A percentile compares a stretch with the other conserved stretches of the same genome.
These are phyloP conservation scores for Plectranthus barbatus DNA, from an alignment of 257 asterid species.

Conservation along the genomic window DNA sequence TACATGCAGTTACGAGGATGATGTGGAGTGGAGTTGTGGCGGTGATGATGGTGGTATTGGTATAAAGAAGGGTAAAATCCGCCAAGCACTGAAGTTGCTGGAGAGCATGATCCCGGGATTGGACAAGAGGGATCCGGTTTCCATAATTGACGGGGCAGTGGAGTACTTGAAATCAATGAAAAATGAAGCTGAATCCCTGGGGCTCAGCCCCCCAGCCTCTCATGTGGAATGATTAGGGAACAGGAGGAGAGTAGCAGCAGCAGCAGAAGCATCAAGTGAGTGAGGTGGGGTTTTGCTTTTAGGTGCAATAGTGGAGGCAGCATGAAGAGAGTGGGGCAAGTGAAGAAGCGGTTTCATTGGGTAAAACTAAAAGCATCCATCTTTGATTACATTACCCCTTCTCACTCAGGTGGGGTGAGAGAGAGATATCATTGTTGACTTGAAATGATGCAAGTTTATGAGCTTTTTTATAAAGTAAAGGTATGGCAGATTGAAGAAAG, in stretches of 20 bases:
- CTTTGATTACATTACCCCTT: conserved; percentile 16
- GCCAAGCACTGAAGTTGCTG: conserved; percentile 36
- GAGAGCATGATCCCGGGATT: conserved; percentile 47
- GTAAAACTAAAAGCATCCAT: conserved; percentile 19
- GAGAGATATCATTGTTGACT: conserved; percentile 38
- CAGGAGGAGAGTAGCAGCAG: neutral
- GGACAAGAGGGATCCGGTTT: conserved; percentile 41
- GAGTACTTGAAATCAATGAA: conserved; percentile 52
- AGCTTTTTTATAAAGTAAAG: conserved; percentile 25
- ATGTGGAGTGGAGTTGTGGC: conserved; percentile 24
- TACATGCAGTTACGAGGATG: conserved; percentile 19
- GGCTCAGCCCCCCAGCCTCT: conserved; percentile 3
- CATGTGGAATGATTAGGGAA: neutral
- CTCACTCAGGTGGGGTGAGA: conserved; percentile 3
- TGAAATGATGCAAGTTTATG: conserved; percentile 33
- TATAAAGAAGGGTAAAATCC: conserved; percentile 40
- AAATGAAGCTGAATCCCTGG: conserved; percentile 43
- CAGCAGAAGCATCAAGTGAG: conserved; percentile 29
- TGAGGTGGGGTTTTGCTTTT: conserved; percentile 14
- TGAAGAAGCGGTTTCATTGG: conserved; percentile 5
- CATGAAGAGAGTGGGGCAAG: conserved; percentile 11
- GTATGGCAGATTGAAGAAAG: conserved; percentile 24
- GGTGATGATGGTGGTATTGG: neutral
- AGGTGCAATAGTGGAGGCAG: conserved; percentile 24
- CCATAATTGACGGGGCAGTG: conserved; percentile 64